Percentiles rank a stretch among this genome's conserved stretches.
Conservation (phyloP, 2,329 filamentous ascomycete genomes). For the Colletotrichum destructivum region DNA sequence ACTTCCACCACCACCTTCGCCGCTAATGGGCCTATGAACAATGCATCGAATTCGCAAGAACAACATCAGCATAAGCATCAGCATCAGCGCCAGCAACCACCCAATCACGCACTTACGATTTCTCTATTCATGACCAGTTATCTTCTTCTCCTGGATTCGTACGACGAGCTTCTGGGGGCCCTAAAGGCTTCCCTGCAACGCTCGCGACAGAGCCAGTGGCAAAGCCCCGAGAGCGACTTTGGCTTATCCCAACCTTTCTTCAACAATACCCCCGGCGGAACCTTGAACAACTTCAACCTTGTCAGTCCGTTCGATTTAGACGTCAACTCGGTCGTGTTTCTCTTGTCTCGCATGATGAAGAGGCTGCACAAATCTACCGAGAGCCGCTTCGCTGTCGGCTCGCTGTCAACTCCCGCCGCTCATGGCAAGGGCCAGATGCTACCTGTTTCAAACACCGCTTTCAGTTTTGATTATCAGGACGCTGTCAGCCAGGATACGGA, state of each 20-base stretch:
- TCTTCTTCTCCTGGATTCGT: conserved; percentile 31
- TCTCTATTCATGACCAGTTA: conserved; percentile 37
- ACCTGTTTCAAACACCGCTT: not conserved
- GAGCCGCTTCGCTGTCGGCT: conserved; percentile 13
- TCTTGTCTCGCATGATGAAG: conserved; percentile 37
- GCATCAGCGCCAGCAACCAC: not conserved
- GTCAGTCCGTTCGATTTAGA: conserved; percentile 33
- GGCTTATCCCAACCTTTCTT: conserved; percentile 28
- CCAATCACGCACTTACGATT: conserved; percentile 23
- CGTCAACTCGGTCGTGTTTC: conserved; percentile 34
- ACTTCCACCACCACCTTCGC: not conserved
- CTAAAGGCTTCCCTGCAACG: conserved; percentile 28
- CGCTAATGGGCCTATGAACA: not conserved
- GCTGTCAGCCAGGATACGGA: conserved; percentile 26
- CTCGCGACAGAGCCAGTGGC: conserved; percentile 31
- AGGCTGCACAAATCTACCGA: conserved; percentile 34
- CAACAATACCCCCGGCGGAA: conserved; percentile 1
- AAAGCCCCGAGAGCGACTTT: conserved; percentile 30
- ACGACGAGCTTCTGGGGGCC: conserved; percentile 27
- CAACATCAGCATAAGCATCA: not conserved
- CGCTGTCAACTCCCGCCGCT: not conserved
- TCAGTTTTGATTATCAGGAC: conserved; percentile 35
- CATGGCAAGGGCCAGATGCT: conserved; percentile 4
- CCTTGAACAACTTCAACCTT: conserved; percentile 22
- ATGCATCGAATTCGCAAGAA: not conserved